phyloP scores from a whole-genome alignment of 345 rosid species.

The Psidium guajava region DNA sequence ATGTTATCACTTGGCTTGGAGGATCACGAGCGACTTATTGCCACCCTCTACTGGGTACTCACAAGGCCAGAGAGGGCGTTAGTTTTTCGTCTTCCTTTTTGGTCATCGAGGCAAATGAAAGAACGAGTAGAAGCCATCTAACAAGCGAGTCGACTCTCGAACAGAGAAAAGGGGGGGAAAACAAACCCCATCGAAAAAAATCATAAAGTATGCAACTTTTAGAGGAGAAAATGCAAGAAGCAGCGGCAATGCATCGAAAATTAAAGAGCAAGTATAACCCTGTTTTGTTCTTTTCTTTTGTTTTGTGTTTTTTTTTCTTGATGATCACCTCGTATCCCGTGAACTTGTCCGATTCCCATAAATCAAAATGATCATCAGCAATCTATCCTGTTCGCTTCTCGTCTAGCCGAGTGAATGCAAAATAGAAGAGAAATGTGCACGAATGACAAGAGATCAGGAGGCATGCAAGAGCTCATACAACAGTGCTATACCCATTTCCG shows the following conservation, averaged over 20 bases:
- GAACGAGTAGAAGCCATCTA: neutral
- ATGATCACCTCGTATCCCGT: neutral
- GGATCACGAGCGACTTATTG: no score
- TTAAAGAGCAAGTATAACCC: neutral
- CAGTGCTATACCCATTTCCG: neutral
- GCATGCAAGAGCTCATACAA: neutral
- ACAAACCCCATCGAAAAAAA: neutral
- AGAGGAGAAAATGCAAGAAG: no score
- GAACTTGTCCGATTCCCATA: neutral
- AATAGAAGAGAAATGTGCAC: neutral
- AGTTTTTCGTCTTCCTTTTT: neutral
- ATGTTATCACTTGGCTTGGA: neutral
- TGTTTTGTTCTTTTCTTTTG: no score
- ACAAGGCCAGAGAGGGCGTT: no score
- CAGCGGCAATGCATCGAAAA: neutral
- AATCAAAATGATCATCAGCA: neutral
- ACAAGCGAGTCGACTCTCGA: neutral
- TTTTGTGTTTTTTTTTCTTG: neutral
- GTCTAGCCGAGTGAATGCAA: neutral
- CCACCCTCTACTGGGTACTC: no score
- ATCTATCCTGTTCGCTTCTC: neutral
- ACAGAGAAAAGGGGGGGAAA: neutral
- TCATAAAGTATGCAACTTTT: no score
- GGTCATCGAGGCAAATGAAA: neutral
- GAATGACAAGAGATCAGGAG: neutral